Percentiles rank a stretch among this genome's conserved stretches.
Conservation (phyloP, 2,329 filamentous ascomycete species). For the Calonectria fujianensis region DNA sequence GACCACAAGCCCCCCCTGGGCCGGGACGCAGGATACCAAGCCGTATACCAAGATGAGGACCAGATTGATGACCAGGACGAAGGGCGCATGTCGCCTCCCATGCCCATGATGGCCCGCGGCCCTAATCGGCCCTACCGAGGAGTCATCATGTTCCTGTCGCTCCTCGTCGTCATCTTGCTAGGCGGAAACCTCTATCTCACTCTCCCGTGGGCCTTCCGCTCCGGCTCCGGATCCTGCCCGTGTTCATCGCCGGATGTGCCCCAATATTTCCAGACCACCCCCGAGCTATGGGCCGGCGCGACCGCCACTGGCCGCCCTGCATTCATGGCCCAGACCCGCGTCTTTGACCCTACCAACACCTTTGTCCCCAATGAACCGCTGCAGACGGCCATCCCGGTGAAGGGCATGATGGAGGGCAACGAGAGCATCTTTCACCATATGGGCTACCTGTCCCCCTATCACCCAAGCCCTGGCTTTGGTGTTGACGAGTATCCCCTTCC, state of each 20-base stretch:
- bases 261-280: constrained; percentile 78
- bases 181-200: constrained; percentile 61
- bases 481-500: constrained; percentile 83
- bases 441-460: constrained; percentile 81
- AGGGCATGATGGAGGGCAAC: constrained; percentile 73
- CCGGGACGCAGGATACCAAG: constrained; percentile 56
- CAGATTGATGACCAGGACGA: constrained; percentile 45
- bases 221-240: constrained; percentile 54
- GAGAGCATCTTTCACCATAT: constrained; percentile 82
- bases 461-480: constrained; percentile 83
- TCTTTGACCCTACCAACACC: constrained; percentile 77
- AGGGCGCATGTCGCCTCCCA: constrained; percentile 43
- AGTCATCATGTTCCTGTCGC: constrained; percentile 58
- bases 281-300: constrained; percentile 77
- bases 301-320: constrained; percentile 82
- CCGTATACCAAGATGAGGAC: constrained; percentile 59
- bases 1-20: constrained; percentile 40
- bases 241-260: constrained; percentile 67
- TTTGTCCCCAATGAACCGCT: constrained; percentile 82
- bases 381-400: constrained; percentile 81
- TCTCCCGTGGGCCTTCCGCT: constrained; percentile 58
- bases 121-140: constrained; percentile 56
- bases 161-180: constrained; percentile 61
- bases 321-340: constrained; percentile 83
- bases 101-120: constrained; percentile 44